Base-by-base conservation (phyloP, 139 green algal species). In the Tetratostichococcus sp. region DNA sequence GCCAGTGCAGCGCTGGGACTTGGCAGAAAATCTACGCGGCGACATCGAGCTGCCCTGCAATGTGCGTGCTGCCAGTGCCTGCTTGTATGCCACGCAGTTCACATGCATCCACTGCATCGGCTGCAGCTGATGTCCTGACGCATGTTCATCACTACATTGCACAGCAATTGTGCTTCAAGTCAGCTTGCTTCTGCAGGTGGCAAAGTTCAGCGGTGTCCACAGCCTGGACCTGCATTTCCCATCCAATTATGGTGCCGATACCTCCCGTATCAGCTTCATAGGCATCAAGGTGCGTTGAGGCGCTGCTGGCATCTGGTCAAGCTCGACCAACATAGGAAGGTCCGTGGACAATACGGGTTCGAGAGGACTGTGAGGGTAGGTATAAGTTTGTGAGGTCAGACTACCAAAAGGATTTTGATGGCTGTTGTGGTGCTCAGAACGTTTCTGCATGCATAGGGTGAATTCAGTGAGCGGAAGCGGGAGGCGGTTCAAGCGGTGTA, bases 201-300 rank as follows among this genome's bases (percentile, higher is more conserved):
- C 87, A 21, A 92, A 91, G 69, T 97, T 97, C 85, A 92, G 88
- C 35, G 90, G 89, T 19, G 89, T 97, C 16, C 86, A 96, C 80
- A 84, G 62, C 21, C 50, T 97, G 16, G 88, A 91, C 74, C 73
- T 97, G 43, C 83, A 93, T 72, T 87, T 97, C 35, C 87, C 83
- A 1, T 43, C 80, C 22, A 92, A 86, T n/a, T 91, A 88, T 76
- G 86, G 82, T 0, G 85, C 78, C 14, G 86, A 88, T 32, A 58
- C 75, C 23, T 89, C 84, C 34, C 82, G 90, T 59, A 82, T 97
- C 35, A 65, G 84, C 31, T 97, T 96, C 71, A 81, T 97, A 17
- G 93, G 90, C 1, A 80, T 97, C 33, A 96, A 95, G 62, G 91
- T 91, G 16, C 88, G 94, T 58, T 95, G 11, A 50, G 6, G 39